Conservation (phyloP, 139 green algal genomes). For the Picochlorum sp. region DNA sequence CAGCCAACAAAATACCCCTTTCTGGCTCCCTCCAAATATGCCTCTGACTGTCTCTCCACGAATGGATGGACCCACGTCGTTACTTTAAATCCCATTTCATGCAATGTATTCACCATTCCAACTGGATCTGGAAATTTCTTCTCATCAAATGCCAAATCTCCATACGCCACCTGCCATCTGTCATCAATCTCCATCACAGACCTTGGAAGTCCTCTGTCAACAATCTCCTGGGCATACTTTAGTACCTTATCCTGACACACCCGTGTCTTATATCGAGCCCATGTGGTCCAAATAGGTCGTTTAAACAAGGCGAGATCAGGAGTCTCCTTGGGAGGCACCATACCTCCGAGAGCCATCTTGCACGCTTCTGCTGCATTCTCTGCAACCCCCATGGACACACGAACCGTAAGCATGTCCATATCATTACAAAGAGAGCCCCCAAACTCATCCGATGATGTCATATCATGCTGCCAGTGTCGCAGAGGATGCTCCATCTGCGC, state of each 20-base stretch:
- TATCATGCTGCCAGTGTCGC: constrained; percentile 27
- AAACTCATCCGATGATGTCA: background rate
- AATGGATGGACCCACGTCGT: constrained; percentile 67
- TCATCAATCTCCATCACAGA: constrained; percentile 29
- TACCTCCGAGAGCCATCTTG: constrained; percentile 27
- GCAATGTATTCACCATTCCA: constrained; percentile 48
- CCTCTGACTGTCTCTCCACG: constrained; percentile 38
- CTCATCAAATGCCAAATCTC: constrained; percentile 55
- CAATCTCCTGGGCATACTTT: constrained; percentile 50
- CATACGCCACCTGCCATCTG: constrained; percentile 19
- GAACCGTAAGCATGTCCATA: constrained; percentile 13
- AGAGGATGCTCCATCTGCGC: constrained; percentile 43
- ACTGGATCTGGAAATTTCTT: constrained; percentile 30
- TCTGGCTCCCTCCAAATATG: constrained; percentile 41
- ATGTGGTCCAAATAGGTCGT: constrained; percentile 59
- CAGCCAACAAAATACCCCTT: constrained; percentile 52
- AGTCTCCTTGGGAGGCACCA: constrained; percentile 24
- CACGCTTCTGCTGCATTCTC: constrained; percentile 38
- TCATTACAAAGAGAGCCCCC: background rate
- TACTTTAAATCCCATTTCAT: constrained; percentile 58
- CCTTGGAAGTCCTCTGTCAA: constrained; percentile 24
- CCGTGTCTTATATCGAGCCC: constrained; percentile 44
- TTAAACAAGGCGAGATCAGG: constrained; percentile 29
- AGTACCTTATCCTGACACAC: constrained; percentile 50
- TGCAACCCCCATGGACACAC: constrained; percentile 24